Base-by-base conservation (phyloP, 768 basidiomycete species). In the Pleurotus ostreatus region DNA sequence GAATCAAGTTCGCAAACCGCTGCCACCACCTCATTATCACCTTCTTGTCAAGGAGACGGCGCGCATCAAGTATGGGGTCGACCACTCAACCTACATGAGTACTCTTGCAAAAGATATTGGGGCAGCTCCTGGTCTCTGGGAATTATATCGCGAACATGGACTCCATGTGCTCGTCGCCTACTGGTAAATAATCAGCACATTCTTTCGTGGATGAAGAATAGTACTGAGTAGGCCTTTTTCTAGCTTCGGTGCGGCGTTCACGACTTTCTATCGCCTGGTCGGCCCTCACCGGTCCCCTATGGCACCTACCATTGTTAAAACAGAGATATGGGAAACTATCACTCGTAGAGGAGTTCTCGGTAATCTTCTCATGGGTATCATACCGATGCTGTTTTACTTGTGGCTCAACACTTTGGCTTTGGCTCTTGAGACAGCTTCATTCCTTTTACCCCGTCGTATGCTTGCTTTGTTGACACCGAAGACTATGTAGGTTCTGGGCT, bases 251-350 rank as follows among this genome's bases (percentile, higher is more conserved):
- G 82, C 83, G 0, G 78, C 82, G 11, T 85, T 83, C 65, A 80
- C 78, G 3, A 66, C 80, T 4, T 82, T 83, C 62, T 85, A 84
- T 60, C 78, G 84, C 22, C 71, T 85, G 7, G 62, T 76, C 39
- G 82, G 82, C 0, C 84, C 83, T 0, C 84, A 71, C 67, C 68
- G 64, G 34, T 76, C 77, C 7, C 34, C 64, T 1, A 55, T 45
- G 12, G 81, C 80, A 8, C 71, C 77, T 1, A 56, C 67, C 6
- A 72, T 81, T 22, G 74, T 81, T 57, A 76, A 74, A 63, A 79
- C 76, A 2, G 84, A 85, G 65, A 66, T 85, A 5, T 84, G 80
- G 80, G 83, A 85, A 22, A 83, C 82, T 1, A 78, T 85, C 51
- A 73, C 70, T 2, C 74, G 84, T 0, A 66, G 84, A 49, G 83